A percentile compares a stretch with the other conserved stretches of the same genome.
Conservation (phyloP, 345 rosid genomes). For the Cardamine resedifolia region DNA sequence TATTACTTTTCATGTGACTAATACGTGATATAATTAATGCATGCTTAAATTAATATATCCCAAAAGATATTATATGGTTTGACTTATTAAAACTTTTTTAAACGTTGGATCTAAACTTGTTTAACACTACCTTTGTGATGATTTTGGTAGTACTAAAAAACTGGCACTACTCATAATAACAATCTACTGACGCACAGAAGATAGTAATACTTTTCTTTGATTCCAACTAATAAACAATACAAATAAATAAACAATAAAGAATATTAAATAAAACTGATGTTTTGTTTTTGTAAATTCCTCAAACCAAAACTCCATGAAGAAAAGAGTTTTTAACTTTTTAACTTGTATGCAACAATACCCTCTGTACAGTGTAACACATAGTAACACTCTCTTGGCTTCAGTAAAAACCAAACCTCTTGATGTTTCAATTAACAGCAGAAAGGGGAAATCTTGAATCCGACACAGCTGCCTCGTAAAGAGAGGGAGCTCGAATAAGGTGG, state of each 20-base stretch:
- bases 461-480: conserved; percentile 57
- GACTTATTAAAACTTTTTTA: no score
- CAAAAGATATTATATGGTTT: no score
- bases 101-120: no score
- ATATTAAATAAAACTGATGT: conserved; percentile 13
- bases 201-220: not conserved
- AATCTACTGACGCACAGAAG: not conserved
- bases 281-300: not conserved
- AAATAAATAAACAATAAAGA: conserved; percentile 37
- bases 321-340: not conserved
- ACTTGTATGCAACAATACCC: conserved; percentile 23
- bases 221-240: not conserved
- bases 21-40: no score
- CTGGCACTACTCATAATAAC: no score
- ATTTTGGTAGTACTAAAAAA: no score
- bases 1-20: no score
- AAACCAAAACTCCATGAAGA: conserved; percentile 20
- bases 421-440: conserved; percentile 74
- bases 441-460: conserved; percentile 89
- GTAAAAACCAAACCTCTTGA: not conserved
- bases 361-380: conserved; percentile 44
- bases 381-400: conserved; percentile 7
- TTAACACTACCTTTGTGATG: no score
- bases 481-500: conserved; percentile 44
- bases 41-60: no score